Evolutionary conservation across 768 basidiomycete genomes (phyloP).

Genomic region (Podaxis sp.): DNA sequence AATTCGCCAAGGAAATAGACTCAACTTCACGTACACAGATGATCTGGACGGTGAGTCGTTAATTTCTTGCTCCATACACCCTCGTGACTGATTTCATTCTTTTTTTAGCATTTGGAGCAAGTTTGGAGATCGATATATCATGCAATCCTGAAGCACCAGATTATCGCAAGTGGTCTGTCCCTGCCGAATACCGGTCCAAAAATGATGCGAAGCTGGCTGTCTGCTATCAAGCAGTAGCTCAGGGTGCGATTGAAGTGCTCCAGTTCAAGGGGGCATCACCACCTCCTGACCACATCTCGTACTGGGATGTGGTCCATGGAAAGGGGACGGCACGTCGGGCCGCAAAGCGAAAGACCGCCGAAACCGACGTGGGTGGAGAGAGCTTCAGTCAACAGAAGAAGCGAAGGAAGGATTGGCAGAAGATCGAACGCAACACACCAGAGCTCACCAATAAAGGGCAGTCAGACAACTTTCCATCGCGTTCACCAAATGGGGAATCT

Average conservation of each 20-base stretch:
- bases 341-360: neutral
- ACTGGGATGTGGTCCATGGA: conserved; percentile 27
- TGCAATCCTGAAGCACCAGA: neutral
- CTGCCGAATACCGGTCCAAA: conserved; percentile 52
- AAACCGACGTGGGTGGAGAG: neutral
- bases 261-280: conserved; percentile 46
- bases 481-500: neutral
- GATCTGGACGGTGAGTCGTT: conserved; percentile 49
- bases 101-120: conserved; percentile 5
- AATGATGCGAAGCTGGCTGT: conserved; percentile 63
- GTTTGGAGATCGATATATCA: conserved; percentile 10
- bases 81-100: neutral
- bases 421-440: neutral
- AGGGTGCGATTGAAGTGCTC: conserved; percentile 59
- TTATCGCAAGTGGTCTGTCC: conserved; percentile 40
- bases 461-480: neutral
- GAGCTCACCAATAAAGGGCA: neutral
- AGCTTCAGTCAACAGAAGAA: neutral
- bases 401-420: conserved; percentile 9
- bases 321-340: neutral
- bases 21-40: conserved; percentile 37
- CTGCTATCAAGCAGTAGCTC: conserved; percentile 46
- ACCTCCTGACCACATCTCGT: conserved; percentile 40
- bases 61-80: neutral
- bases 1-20: conserved; percentile 34